Evolutionary conservation across 371 early-diverging fungal species (phyloP), one percentile per base, ranked within the genome.

Genomic region (Apophysomyces trapeziformis): DNA sequence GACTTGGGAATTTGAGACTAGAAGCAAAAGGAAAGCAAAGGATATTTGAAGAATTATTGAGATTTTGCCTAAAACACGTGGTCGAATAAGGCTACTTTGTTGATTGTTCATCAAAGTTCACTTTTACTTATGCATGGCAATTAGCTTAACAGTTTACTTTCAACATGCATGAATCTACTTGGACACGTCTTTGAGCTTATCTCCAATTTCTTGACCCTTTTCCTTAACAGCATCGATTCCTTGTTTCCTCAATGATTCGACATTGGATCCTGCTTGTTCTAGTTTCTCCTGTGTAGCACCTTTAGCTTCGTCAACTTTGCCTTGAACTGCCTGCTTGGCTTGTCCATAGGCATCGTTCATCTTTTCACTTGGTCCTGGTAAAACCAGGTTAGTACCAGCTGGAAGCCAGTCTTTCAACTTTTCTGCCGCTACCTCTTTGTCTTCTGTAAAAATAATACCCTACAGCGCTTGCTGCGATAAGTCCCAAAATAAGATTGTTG

Each of bases 191-290:
- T 61, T 46, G 7, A 58, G 37, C 36, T 63, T 64, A 5, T 63
- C 64, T 21, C 64, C 44, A 21, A 50, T 21, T 4, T 50, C 54
- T 21, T 50, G 54, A 26, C 57, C 64, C 57, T 39, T 58, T 12
- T 64, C 38, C 36, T 58, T 64, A 0, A 54, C 69, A n/a, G 35
- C 64, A 18, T 64, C 69, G 9, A 64, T 65, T 43, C 63, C 45
- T 21, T 39, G 37, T 1, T 18, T 35, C 26, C 54, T 38, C 54
- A 50, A 63, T 7, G 56, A 26, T 21, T 63, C 38, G 16, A 18
- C 56, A 21, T 63, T 50, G 60, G 21, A 8, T 63, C 54, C 38
- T n/a, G 37, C 50, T 63, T 46, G 18, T 26, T 38, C n/a, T 3
- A 37, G 18, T 7, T 21, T 43, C 11, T 60, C 54, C 21, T 50